Percentiles rank a stretch among this genome's conserved stretches.
These are phyloP conservation scores for Pseudomonodictys pantanalensis DNA, from an alignment of 495 filamentous ascomycete genomes.

Conservation along the genomic window DNA sequence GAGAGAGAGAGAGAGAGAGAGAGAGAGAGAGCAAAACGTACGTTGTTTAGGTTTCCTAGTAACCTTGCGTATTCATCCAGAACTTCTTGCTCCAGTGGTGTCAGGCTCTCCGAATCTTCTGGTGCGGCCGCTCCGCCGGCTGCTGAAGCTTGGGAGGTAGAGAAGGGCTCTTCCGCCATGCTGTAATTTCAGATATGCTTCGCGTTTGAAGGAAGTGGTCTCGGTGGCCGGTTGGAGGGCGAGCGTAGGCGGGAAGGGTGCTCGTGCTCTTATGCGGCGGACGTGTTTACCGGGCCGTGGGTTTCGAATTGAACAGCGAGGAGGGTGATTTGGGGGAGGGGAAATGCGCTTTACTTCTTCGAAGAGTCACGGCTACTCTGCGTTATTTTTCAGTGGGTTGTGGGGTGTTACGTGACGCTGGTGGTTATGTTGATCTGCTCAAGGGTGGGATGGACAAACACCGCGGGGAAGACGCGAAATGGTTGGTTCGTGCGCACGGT, in stretches of 20 bases:
- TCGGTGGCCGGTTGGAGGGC: too few relatives aligned
- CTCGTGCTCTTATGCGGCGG: too few relatives aligned
- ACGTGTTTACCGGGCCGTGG: too few relatives aligned
- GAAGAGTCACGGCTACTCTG: too few relatives aligned
- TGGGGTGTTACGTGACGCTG: too few relatives aligned
- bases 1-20: not conserved
- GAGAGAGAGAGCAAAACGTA: slow-evolving; percentile 37
- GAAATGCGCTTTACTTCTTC: too few relatives aligned
- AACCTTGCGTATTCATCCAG: slow-evolving; percentile 88
- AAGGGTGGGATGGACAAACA: not conserved
- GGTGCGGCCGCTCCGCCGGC: not conserved
- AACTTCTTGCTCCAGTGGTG: slow-evolving; percentile 87
- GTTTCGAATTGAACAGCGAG: too few relatives aligned
- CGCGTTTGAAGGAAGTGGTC: too few relatives aligned
- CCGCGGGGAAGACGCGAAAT: not conserved
- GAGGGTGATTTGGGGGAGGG: too few relatives aligned
- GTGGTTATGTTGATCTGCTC: too few relatives aligned
- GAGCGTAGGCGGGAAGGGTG: too few relatives aligned
- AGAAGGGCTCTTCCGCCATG: slow-evolving; percentile 4
- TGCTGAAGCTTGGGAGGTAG: not conserved
- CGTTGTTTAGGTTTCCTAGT: slow-evolving; percentile 87
- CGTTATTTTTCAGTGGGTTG: too few relatives aligned
- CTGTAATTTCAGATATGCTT: not conserved
- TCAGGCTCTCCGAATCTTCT: slow-evolving; percentile 42
- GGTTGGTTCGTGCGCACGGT: not conserved